phyloP scores from a whole-genome alignment of 192 early-diverging fungal genomes.

The Gigaspora rosea region DNA sequence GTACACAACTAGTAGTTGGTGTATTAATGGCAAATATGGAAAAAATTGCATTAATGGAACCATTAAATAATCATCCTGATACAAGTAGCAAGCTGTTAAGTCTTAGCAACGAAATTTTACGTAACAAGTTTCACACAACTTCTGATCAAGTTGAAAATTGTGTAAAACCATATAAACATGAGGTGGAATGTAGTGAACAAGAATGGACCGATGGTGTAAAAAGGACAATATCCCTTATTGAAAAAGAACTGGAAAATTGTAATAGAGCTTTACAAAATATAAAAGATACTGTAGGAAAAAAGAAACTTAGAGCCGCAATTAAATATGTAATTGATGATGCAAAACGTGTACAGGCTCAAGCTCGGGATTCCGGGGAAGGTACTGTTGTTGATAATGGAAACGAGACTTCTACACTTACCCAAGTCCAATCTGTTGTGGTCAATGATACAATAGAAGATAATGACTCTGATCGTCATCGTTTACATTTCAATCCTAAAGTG shows the following conservation, averaged over 20 bases:
- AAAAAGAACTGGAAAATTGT: constrained; percentile 78
- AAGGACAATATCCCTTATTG: constrained; percentile 71
- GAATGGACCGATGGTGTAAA: constrained; percentile 94
- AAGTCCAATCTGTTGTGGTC: not conserved
- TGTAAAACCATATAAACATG: constrained; percentile 98
- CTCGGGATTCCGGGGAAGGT: not conserved
- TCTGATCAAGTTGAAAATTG: constrained; percentile 99
- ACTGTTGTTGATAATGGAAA: not conserved
- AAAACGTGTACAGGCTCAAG: constrained; percentile 6
- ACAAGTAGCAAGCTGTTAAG: constrained; percentile 77
- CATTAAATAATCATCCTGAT: constrained; percentile 83
- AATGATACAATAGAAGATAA: constrained; percentile 38
- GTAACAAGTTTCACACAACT: constrained; percentile 83
- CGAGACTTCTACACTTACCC: not conserved
- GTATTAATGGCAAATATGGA: constrained; percentile 83
- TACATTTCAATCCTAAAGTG: constrained; percentile 71
- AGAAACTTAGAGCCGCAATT: constrained; percentile 83
- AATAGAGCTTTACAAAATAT: constrained; percentile 71
- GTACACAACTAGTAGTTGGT: constrained; percentile 92
- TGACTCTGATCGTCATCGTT: constrained; percentile 57
- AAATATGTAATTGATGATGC: constrained; percentile 67
- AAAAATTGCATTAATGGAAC: constrained; percentile 74
- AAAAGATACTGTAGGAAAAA: constrained; percentile 72
- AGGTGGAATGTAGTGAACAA: constrained; percentile 87
- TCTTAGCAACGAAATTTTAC: constrained; percentile 84